Percentiles rank a stretch among this genome's conserved stretches.
Conservation (phyloP, 2,329 filamentous ascomycete species). For the Arthroderma uncinatum region DNA sequence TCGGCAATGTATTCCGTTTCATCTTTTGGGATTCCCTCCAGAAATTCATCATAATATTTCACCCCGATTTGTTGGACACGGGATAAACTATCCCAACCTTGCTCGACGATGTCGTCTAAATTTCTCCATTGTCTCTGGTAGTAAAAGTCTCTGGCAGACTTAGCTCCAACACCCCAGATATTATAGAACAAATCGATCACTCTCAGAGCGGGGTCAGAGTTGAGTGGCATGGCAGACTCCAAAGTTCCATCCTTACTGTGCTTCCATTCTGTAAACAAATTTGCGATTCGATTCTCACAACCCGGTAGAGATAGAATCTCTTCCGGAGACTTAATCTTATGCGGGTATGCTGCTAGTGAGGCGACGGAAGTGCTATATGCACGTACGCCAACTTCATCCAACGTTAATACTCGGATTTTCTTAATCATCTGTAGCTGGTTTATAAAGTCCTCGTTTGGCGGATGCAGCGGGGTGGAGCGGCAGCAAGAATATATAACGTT, state of each 20-base stretch:
- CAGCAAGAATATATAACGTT: conserved; percentile 66
- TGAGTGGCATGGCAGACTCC: conserved; percentile 52
- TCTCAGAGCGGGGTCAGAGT: conserved; percentile 52
- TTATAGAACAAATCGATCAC: conserved; percentile 62
- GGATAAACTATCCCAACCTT: conserved; percentile 62
- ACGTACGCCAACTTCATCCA: conserved; percentile 67
- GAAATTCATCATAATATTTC: conserved; percentile 85
- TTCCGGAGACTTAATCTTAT: conserved; percentile 36
- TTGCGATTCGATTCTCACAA: conserved; percentile 68
- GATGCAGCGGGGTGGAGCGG: conserved; percentile 56
- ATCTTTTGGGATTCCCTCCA: conserved; percentile 54
- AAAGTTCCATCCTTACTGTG: conserved; percentile 46
- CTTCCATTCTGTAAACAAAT: conserved; percentile 66
- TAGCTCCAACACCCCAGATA: conserved; percentile 85
- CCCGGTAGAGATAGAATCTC: conserved; percentile 54
- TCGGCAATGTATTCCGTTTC: conserved; percentile 63
- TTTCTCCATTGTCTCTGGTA: conserved; percentile 64
- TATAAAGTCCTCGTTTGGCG: conserved; percentile 67
- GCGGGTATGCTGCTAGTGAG: conserved; percentile 67
- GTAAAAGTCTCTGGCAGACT: conserved; percentile 72
- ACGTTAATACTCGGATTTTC: conserved; percentile 55
- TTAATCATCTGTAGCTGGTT: conserved; percentile 62
- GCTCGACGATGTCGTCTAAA: conserved; percentile 73
- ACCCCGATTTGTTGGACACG: conserved; percentile 86
- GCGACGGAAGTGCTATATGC: conserved; percentile 86